Evolutionary conservation across 2,329 filamentous ascomycete species (phyloP), one percentile per base, ranked within the genome.

Genomic region (Fusarium tanahbumbuense): DNA sequence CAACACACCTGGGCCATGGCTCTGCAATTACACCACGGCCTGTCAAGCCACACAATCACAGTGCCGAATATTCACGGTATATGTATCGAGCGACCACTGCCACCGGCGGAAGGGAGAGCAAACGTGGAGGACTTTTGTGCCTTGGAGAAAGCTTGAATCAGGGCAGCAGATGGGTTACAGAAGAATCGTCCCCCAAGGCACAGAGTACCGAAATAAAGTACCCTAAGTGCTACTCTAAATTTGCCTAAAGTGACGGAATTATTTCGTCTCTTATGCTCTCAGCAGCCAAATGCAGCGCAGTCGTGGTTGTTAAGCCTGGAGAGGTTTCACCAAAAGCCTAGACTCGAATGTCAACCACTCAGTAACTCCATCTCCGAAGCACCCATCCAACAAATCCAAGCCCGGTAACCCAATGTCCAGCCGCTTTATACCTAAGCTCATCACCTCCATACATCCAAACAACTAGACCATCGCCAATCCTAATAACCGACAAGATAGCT

Each of bases 381-480:
- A 74, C 73, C 77, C 77, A 78, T 5, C 68, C 68, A 3, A 64
- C 58, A 41, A 78, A 74, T 1, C 72, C 71, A 30, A 64, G 41
- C 5, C 73, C 71, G 0, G 73, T 76, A 16, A 75, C 65, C 73
- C 73, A 78, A 54, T 78, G 77, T 0, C 77, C 75, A 45, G 56
- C 28, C 5, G 74, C 74, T 54, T 65, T 76, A 16, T 54, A 69
- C 16, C 60, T 65, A 7, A 73, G 46, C 20, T 68, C 46, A 11
- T 74, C 65, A 12, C 78, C 77, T 0, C 78, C 78, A 4, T 75
- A 54, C 10, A 73, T 20, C 78, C 78, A 80, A 2, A 81, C 74
- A 2, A 80, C 73, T 8, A 77, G 15, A 0, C 78, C 79, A 30
- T 81, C 79, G 0, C 72, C 76, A 20, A 80, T 56, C 30, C 74